Evolutionary conservation across 768 basidiomycete genomes (phyloP).

Genomic region (Termitomyces sp.): DNA sequence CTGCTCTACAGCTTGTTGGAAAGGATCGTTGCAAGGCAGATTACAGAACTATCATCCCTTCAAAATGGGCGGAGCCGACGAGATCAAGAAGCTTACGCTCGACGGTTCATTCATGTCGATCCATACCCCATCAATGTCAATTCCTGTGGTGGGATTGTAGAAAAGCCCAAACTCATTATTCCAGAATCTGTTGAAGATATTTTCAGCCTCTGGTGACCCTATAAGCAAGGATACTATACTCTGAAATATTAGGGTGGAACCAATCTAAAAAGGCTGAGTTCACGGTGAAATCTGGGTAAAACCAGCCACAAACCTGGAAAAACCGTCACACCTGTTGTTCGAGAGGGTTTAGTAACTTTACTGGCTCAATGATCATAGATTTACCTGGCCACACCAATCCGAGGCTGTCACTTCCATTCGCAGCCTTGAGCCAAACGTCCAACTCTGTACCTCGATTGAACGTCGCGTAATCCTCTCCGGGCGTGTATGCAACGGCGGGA

Average conservation of each 20-base stretch:
- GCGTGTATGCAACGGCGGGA: slow-evolving; percentile 58
- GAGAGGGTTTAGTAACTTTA: background rate
- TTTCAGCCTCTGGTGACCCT: background rate
- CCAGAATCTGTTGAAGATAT: slow-evolving; percentile 47
- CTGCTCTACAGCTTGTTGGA: slow-evolving; percentile 50
- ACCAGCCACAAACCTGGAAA: slow-evolving; percentile 42
- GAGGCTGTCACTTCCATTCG: slow-evolving; percentile 54
- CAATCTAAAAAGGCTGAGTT: slow-evolving; percentile 38
- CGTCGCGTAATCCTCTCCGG: slow-evolving; percentile 44
- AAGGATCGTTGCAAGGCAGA: slow-evolving; percentile 59
- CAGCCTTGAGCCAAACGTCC: slow-evolving; percentile 61
- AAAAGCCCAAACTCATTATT: slow-evolving; percentile 55
- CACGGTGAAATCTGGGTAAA: background rate
- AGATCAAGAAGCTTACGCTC: slow-evolving; percentile 38
- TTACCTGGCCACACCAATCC: slow-evolving; percentile 66
- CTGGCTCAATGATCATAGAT: slow-evolving; percentile 8
- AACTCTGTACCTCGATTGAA: slow-evolving; percentile 50
- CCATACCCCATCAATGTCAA: slow-evolving; percentile 73
- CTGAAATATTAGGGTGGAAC: slow-evolving; percentile 53
- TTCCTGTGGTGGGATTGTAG: slow-evolving; percentile 47
- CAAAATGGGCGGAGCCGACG: background rate
- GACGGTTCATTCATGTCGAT: slow-evolving; percentile 77
- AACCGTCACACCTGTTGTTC: slow-evolving; percentile 45
- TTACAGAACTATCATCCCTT: slow-evolving; percentile 50
- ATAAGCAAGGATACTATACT: slow-evolving; percentile 27